A percentile compares a stretch with the other conserved stretches of the same genome.
Evolutionary conservation across 225 moss, liverwort and hornwort genomes (phyloP).

Genomic region (Sphagnum contortum): DNA sequence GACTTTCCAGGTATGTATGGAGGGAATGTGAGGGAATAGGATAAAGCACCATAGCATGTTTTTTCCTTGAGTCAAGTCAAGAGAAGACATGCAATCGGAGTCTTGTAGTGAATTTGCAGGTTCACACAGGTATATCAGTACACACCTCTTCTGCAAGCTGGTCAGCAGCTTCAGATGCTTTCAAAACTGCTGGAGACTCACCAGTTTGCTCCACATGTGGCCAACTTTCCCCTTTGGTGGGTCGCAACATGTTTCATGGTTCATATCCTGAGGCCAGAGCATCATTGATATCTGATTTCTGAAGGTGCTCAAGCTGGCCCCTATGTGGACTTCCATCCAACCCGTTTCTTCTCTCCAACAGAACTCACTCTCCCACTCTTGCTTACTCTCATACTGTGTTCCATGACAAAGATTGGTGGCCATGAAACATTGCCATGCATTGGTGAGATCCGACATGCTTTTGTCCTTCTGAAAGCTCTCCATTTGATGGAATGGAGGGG

Average conservation of each 20-base stretch:
- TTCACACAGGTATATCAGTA: constrained; percentile 58
- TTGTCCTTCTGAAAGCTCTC: constrained; percentile 14
- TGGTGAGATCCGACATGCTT: constrained; percentile 25
- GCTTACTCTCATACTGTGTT: constrained; percentile 57
- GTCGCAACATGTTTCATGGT: constrained; percentile 14
- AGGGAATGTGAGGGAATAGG: too few species aligned
- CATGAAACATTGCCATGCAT: constrained; percentile 73
- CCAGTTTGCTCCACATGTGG: constrained; percentile 57
- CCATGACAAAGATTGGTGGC: constrained; percentile 37
- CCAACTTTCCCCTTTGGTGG: constrained; percentile 31
- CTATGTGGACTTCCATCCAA: constrained; percentile 70
- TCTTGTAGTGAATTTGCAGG: constrained; percentile 22
- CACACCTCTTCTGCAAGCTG: constrained; percentile 76
- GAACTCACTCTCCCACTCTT: constrained; percentile 35
- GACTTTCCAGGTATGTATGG: constrained; percentile 29
- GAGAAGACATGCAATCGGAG: too few species aligned
- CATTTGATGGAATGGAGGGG: constrained; percentile 11
- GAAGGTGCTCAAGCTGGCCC: constrained; percentile 80
- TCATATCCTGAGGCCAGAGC: constrained; percentile 9
- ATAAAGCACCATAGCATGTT: too few species aligned
- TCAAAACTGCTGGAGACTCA: constrained; percentile 71
- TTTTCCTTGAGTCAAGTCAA: too few species aligned
- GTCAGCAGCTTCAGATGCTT: constrained; percentile 88
- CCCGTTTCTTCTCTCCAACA: constrained; percentile 57
- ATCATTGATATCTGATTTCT: constrained; percentile 44